phyloP scores from a whole-genome alignment of 768 basidiomycete genomes.

The Rhizopogon sp. region DNA sequence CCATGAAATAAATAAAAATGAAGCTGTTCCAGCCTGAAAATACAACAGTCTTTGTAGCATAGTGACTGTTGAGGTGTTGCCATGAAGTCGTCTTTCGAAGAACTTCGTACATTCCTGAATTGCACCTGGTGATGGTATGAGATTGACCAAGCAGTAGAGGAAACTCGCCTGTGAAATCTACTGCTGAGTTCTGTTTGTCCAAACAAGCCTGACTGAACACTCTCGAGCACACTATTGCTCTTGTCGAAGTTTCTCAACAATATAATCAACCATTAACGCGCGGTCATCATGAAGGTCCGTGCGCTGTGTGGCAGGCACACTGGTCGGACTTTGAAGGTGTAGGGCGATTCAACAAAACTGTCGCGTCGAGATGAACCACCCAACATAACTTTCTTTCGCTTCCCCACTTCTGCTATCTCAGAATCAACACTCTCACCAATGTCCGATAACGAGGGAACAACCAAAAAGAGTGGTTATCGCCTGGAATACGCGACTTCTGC shows the following conservation, averaged over 20 bases:
- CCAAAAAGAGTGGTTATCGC: slow-evolving; percentile 54
- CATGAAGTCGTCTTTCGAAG: no score
- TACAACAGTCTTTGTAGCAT: no score
- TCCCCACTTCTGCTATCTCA: slow-evolving; percentile 15
- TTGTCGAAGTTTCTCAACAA: slow-evolving; percentile 2
- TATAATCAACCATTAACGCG: slow-evolving; percentile 14
- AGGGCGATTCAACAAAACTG: slow-evolving; percentile 34
- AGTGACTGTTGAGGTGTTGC: no score
- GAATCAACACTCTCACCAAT: slow-evolving; percentile 18
- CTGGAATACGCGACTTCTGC: slow-evolving; percentile 68
- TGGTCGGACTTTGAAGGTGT: slow-evolving; percentile 33
- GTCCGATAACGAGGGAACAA: slow-evolving; percentile 31
- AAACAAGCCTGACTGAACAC: background rate
- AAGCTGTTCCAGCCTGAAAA: no score
- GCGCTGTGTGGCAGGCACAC: slow-evolving; percentile 25
- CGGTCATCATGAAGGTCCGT: slow-evolving; percentile 29
- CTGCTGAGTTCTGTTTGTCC: slow-evolving; percentile 3
- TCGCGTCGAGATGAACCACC: slow-evolving; percentile 35
- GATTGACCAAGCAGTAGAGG: no score
- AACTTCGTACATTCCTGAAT: no score
- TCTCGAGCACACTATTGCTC: background rate
- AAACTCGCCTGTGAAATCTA: no score
- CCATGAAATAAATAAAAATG: no score
- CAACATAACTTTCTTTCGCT: slow-evolving; percentile 25
- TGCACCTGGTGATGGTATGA: no score